Evolutionary conservation across 352 stramenopile species (phyloP).

Genomic region (Globisporangium emineosum): DNA sequence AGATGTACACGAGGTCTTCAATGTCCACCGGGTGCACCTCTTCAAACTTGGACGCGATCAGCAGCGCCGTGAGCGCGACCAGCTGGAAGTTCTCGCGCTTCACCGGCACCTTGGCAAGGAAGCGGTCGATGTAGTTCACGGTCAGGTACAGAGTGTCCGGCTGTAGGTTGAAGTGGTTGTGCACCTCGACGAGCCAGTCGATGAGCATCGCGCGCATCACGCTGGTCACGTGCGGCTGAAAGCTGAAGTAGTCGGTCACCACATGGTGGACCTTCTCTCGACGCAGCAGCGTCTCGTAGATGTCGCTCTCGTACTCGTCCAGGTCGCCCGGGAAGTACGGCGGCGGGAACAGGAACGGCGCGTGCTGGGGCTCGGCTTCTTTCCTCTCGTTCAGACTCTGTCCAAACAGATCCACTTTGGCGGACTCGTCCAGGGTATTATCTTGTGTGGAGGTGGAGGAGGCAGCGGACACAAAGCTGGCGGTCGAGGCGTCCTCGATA

Average conservation of each 20-base stretch:
- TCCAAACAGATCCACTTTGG: constrained; percentile 14
- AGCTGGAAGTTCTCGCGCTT: constrained; percentile 95
- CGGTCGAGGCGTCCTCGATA: not conserved
- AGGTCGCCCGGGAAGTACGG: constrained; percentile 34
- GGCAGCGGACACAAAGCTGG: not conserved
- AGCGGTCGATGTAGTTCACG: constrained; percentile 98
- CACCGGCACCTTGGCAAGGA: constrained; percentile 88
- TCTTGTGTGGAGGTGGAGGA: not conserved
- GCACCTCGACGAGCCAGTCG: constrained; percentile 92
- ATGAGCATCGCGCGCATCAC: constrained; percentile 74
- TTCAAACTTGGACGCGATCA: constrained; percentile 99
- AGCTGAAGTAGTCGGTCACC: constrained; percentile 44
- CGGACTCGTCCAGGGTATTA: not conserved
- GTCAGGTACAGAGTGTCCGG: constrained; percentile 97
- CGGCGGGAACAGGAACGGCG: constrained; percentile 19
- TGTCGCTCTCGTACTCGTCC: constrained; percentile 55
- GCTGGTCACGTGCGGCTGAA: constrained; percentile 44
- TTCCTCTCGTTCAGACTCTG: constrained; percentile 9
- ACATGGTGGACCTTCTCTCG: constrained; percentile 47
- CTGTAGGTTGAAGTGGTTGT: constrained; percentile 98
- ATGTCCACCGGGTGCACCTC: constrained; percentile 99
- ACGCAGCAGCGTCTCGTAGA: constrained; percentile 46
- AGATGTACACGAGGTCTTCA: constrained; percentile 97
- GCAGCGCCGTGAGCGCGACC: constrained; percentile 94
- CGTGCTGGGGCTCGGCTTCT: constrained; percentile 7